Percentiles rank a stretch among this genome's conserved stretches.
Evolutionary conservation across 768 basidiomycete species (phyloP).

Genomic region (Mrakia frigida): DNA sequence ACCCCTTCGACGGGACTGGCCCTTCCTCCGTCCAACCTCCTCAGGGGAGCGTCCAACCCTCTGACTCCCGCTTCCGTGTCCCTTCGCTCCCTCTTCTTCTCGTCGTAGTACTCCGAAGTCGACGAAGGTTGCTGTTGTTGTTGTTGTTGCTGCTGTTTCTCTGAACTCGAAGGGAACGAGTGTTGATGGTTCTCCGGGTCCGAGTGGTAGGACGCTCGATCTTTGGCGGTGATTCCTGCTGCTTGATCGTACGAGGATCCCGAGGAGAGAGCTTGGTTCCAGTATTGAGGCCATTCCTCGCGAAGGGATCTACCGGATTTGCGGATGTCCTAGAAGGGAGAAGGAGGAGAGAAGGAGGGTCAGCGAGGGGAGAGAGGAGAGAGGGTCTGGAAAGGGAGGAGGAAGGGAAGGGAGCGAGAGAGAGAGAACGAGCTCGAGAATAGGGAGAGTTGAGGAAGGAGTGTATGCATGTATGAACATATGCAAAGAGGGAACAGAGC

Average conservation of each 20-base stretch:
- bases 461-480: not conserved
- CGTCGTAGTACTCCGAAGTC: slow-evolving; percentile 1
- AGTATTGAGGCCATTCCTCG: slow-evolving; percentile 98
- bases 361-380: not conserved
- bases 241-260: slow-evolving; percentile 92
- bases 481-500: not conserved
- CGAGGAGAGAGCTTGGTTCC: slow-evolving; percentile 83
- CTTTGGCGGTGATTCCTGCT: slow-evolving; percentile 56
- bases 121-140: not conserved
- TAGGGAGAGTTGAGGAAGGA: not conserved
- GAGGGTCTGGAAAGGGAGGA: not conserved
- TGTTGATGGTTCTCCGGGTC: not conserved
- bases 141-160: not conserved
- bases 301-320: slow-evolving; percentile 88
- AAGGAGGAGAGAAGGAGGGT: not conserved
- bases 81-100: slow-evolving; percentile 5
- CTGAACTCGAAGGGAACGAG: not conserved
- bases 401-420: not conserved
- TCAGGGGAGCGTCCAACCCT: slow-evolving; percentile 15
- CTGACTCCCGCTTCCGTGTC: slow-evolving; percentile 22
- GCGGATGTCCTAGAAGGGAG: slow-evolving; percentile 62
- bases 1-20: slow-evolving; percentile 14
- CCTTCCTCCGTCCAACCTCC: slow-evolving; percentile 16
- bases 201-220: slow-evolving; percentile 25
- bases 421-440: not conserved